Conservation (phyloP, 345 rosid genomes). For the Litchi chinensis region DNA sequence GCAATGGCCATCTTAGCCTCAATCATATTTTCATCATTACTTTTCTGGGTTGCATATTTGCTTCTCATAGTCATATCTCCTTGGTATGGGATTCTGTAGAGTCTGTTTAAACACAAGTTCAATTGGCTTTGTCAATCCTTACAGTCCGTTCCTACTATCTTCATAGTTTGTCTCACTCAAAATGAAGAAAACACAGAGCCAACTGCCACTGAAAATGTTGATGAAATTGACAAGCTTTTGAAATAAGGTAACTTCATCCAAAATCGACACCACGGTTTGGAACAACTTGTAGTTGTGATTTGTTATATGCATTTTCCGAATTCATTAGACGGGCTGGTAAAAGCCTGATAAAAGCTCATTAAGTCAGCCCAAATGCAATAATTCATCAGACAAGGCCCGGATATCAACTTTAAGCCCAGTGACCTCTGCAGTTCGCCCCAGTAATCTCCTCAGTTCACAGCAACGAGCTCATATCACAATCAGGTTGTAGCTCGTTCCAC, state of each 20-base stretch:
- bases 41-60: constrained; percentile 6
- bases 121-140: neutral
- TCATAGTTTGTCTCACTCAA: neutral
- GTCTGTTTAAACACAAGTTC: neutral
- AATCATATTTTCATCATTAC: neutral
- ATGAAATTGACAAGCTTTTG: neutral
- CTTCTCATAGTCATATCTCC: neutral
- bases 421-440: too few species aligned
- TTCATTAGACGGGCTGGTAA: too few species aligned
- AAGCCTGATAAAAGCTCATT: too few species aligned
- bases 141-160: neutral
- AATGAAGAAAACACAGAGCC: neutral
- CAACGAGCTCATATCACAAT: too few species aligned
- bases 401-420: too few species aligned
- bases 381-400: too few species aligned
- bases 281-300: neutral
- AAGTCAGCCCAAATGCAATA: too few species aligned
- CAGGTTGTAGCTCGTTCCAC: too few species aligned
- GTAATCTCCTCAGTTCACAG: too few species aligned
- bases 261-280: neutral
- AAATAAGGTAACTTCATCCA: neutral
- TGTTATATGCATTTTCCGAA: too few species aligned
- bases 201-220: neutral
- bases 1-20: neutral
- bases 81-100: neutral